These are phyloP conservation scores for Xerocomellus chrysenteron DNA, from an alignment of 768 basidiomycete genomes.

Conservation along the genomic window DNA sequence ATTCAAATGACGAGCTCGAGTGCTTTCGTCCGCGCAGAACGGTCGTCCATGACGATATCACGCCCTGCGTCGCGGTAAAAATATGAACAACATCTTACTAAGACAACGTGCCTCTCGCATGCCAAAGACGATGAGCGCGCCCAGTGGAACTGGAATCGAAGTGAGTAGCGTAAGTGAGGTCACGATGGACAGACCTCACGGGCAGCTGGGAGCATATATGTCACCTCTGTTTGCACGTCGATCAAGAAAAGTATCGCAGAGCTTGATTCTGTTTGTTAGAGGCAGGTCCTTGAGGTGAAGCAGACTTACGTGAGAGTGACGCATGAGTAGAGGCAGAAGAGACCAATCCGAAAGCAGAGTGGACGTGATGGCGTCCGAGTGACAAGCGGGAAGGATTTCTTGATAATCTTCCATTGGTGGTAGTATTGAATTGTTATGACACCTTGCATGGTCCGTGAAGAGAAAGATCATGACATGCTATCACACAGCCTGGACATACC, in stretches of 20 bases:
- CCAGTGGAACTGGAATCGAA: slow-evolving; percentile 45
- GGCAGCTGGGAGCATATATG: slow-evolving; percentile 51
- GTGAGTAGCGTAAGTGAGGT: background rate
- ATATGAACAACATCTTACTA: background rate
- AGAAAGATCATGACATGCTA: background rate
- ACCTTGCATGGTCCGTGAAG: slow-evolving; percentile 29
- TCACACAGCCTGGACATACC: slow-evolving; percentile 27
- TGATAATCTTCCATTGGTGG: slow-evolving; percentile 38
- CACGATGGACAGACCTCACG: slow-evolving; percentile 33
- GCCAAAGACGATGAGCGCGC: slow-evolving; percentile 48
- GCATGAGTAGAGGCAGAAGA: slow-evolving; percentile 48
- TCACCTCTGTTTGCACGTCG: slow-evolving; percentile 28
- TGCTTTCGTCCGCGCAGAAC: slow-evolving; percentile 8
- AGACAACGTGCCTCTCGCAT: slow-evolving; percentile 42
- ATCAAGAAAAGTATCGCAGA: slow-evolving; percentile 40
- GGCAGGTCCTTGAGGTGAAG: background rate
- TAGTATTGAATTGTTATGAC: slow-evolving; percentile 45
- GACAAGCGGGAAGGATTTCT: slow-evolving; percentile 42
- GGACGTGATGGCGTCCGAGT: slow-evolving; percentile 36
- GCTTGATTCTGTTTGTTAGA: slow-evolving; percentile 22
- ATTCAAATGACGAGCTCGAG: slow-evolving; percentile 4
- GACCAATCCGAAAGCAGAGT: slow-evolving; percentile 38
- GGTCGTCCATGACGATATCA: slow-evolving; percentile 35
- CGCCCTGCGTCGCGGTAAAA: slow-evolving; percentile 33
- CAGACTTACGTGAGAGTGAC: slow-evolving; percentile 42